Base-by-base conservation (phyloP, 305 asterid species). In the Fraxinus latifolia region DNA sequence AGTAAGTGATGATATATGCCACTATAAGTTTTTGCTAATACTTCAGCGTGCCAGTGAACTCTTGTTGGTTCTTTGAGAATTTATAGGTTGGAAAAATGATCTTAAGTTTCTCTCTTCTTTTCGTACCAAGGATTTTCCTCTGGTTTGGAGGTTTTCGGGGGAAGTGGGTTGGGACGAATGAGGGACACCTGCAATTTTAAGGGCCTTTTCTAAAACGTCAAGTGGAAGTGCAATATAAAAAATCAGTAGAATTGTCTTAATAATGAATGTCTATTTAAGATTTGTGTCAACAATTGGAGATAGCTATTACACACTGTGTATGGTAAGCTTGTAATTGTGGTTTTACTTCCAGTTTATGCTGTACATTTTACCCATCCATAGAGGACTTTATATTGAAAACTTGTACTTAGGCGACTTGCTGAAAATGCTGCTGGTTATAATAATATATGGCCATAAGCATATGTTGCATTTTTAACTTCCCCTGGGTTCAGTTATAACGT, bases 211-310 rank as follows among this genome's bases (percentile, higher is more conserved):
- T 23, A 21, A 8, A 23, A 60, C 29, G 32, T 60, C 71, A 60
- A 21, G 15, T 60, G 32, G 71, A 60, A 21, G 71, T 67, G 74
- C 19, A 27, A 67, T 12, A 8, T 12, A 67, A 67, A 27, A 27
- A 11, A 12, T 27, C 17, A 23, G 15, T 11, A 27, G 36, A 67
- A 15, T 27, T 65, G 36, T 9, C 32, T 11, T 65, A 31, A 11
- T 12, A 65, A 29, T 65, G 39, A 70, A 31, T 31, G 12, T 29
- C 76, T 32, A 25, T 67, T 70, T 14, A 31, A 31, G 42, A 67
- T 21, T 31, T 70, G 23, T 70, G 76, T 70, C 76, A 14, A 70
- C 42, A 70, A 70, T 31, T 70, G 76, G 42, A 70, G 76, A 70
- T 70, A 6, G 42, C 76, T 31, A 29, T 29, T 14, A 29, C 21